Percentiles rank a stretch among this genome's conserved stretches.
These are phyloP conservation scores for Lindgomyces ingoldianus DNA, from an alignment of 495 filamentous ascomycete genomes.

Conservation along the genomic window DNA sequence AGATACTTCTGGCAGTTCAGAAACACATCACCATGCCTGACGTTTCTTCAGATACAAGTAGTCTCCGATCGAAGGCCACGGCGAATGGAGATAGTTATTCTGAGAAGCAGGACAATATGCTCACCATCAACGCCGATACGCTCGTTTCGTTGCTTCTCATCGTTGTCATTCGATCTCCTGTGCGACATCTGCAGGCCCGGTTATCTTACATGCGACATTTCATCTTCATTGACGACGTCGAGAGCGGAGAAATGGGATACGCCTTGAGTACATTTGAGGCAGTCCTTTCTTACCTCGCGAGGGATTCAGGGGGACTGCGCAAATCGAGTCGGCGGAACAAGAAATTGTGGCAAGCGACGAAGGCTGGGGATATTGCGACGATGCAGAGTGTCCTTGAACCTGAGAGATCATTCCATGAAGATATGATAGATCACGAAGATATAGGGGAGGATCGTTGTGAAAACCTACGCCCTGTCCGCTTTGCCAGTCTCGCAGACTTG, in stretches of 20 bases:
- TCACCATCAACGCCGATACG: constrained; percentile 94
- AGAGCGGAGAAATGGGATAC: constrained; percentile 95
- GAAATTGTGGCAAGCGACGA: constrained; percentile 83
- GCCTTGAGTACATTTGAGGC: constrained; percentile 95
- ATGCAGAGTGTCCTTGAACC: constrained; percentile 81
- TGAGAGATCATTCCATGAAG: constrained; percentile 31
- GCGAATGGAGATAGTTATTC: constrained; percentile 47
- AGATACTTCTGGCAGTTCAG: constrained; percentile 80
- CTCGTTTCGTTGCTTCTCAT: constrained; percentile 88
- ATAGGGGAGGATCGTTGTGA: constrained; percentile 13
- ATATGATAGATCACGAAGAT: constrained; percentile 1
- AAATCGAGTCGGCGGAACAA: constrained; percentile 84
- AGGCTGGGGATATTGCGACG: constrained; percentile 68
- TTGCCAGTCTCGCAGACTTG: constrained; percentile 24
- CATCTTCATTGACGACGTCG: constrained; percentile 95
- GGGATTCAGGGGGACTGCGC: constrained; percentile 77
- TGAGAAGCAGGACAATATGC: constrained; percentile 61
- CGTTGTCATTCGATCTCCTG: constrained; percentile 89
- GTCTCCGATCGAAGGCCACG: constrained; percentile 37
- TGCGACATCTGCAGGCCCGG: constrained; percentile 83
- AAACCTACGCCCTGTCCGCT: constrained; percentile 22
- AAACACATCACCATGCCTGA: constrained; percentile 70
- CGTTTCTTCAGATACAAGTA: constrained; percentile 43
- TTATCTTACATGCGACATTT: constrained; percentile 93
- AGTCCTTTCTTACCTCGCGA: constrained; percentile 84